Evolutionary conservation across 192 early-diverging fungal species (phyloP), one percentile per base, ranked within the genome.

Genomic region (Allomyces macrogynus): DNA sequence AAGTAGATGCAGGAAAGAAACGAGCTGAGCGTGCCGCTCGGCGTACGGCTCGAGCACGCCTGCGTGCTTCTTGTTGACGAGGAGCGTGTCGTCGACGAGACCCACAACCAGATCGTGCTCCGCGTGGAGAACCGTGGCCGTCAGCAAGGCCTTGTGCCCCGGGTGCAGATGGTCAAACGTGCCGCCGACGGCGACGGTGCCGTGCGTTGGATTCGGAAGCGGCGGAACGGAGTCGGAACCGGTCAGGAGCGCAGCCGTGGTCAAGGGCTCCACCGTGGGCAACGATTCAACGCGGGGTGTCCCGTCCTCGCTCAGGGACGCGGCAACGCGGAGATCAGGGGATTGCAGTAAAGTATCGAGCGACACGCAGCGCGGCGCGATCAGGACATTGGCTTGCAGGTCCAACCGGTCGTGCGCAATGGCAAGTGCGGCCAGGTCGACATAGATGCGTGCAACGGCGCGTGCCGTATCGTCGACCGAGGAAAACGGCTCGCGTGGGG

Each of bases 91-190:
- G 54, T 77, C 81, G 78, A 73, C 9, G 63, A 61, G 26, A 42
- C 64, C 11, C 64, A 64, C 43, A 69, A 69, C 65, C 24, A 60
- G 18, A 9, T n/a, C 67, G n/a, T 40, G 24, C 22, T 23, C 32
- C 43, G 44, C 63, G 16, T 14, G 22, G 18, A 26, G 49, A 65
- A 84, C 87, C 0, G 89, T 81, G 69, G 86, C 86, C 0, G 89
- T 86, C 40, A 99, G 77, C 16, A 99, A 73, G 42, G 96, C 89
- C 78, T 95, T 92, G 72, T 99, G 95, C 11, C 93, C 95, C 1
- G 81, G 74, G 67, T 99, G 95, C 62, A 99, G 74, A 69, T 95
- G 93, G 74, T 99, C 95, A 78, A 99, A 99, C 22, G 95, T 96
- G 18, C 95, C 95, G 24, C 95, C 95, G 9, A 95, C 68, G 12